Evolutionary conservation across 106 monocot species (phyloP), one percentile per base, ranked within the genome.

Genomic region (Dendrobium huoshanense): DNA sequence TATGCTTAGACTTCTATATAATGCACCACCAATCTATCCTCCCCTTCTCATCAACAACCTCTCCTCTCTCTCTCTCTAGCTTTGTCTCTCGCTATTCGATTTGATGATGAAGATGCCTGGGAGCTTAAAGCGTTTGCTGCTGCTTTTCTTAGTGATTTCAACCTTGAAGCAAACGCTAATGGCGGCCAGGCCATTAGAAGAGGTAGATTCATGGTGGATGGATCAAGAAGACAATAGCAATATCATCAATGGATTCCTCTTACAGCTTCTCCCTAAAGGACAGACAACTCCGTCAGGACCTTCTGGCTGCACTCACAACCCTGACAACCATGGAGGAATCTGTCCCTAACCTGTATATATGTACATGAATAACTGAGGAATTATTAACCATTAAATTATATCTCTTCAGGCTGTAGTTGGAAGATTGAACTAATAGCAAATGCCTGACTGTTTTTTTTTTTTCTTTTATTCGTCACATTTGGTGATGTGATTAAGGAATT

Each of bases 261-360:
- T 83, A 43, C 27, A 78, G 58, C 19, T 67, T 7, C 72, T 83
- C 3, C 83, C 74, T 31, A 81, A 67, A 44, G 83, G 83, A 25
- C 55, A 2, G 22, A 81, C 77, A 19, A 8, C 72, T 24, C 85
- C 81, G 17, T 55, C 76, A 0, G 77, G 70, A 31, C 80, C 81
- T 70, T 80, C 80, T 1, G 55, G 80, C 9, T 85, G 85, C 79
- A 85, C 85, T 61, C 72, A 79, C 61, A 83, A 83, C 72, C 78
- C 83, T 43, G 27, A 77, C 31, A 82, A 82, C 77, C 75, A 82
- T 77, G 82, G 82, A 13, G 82, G 82, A 1, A 41, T 37, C 56
- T 83, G 83, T 64, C 77, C 83, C 33, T 65, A 65, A 65, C 61
- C 20, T n/a, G 55, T 56, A 15, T 56, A 56, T 15, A 56, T 56